Evolutionary conservation across 176 grass and related monocot species (phyloP), one percentile per base, ranked within the genome.

Genomic region (Oryza australiensis): DNA sequence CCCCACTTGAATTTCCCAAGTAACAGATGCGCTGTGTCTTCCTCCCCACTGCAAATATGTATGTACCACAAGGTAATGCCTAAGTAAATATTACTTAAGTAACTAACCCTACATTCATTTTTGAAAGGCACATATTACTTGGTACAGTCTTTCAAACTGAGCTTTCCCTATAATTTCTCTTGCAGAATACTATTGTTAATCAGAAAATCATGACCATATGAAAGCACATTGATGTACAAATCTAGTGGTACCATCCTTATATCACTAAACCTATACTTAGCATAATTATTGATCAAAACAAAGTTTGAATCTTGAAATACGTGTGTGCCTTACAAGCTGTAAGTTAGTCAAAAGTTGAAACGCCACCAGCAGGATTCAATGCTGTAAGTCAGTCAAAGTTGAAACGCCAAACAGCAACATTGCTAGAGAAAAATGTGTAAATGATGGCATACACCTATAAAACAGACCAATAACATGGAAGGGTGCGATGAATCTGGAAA

Each of bases 1-100:
- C 95, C 95, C 95, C 95, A 97, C 74, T 97, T 97, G 79, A 97
- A 97, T 91, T 97, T 97, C 9, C 77, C 86, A 69, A 97, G 89
- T 33, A 97, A 70, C 45, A 86, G 84, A 68, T 94, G 67, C 57
- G 83, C 95, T 7, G 83, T 91, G 40, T 97, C 95, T 81, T 92
- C 62, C 64, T 94, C 92, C 27, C 95, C 92, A 69, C 95, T 97
- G 88, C 29, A 43, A 88, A 86, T 83, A 89, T 18, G 26, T 41
- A 78, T 41, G 75, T 1, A 68, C 20, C 27, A 89, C 73, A 62
- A 89, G 73, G 27, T 89, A 48, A 76, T 7, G 2, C 51, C 20
- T 70, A 20, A 23, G 22, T 22, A 57, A 18, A 26, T 0, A 69
- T 29, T 29, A 29, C 29, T 10, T 27, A 69, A 62, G 24, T 5